A percentile compares a stretch with the other conserved stretches of the same genome.
Evolutionary conservation across 352 stramenopile species (phyloP).

Genomic region (Phytopythium litorale): DNA sequence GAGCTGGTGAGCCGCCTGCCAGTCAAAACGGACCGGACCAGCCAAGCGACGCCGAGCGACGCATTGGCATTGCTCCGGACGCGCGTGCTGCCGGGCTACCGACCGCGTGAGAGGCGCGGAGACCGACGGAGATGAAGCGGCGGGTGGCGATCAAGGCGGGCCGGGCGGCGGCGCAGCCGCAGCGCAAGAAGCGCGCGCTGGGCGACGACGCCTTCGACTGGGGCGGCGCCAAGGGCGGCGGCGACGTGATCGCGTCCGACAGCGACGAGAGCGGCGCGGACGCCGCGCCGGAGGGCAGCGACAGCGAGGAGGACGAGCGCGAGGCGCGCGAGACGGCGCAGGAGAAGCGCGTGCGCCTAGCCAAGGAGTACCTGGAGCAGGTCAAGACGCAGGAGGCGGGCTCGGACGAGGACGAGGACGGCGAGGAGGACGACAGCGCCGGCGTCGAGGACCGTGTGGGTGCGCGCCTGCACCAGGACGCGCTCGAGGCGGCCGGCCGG

Average conservation of each 20-base stretch:
- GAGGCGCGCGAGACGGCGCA: slow-evolving; percentile 79
- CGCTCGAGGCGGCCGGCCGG: slow-evolving; percentile 83
- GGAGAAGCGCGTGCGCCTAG: slow-evolving; percentile 86
- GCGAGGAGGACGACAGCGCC: slow-evolving; percentile 33
- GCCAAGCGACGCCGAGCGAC: not conserved
- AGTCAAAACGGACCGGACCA: slow-evolving; percentile 18
- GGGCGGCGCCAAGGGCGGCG: slow-evolving; percentile 36
- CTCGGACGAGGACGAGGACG: slow-evolving; percentile 38
- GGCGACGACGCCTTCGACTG: slow-evolving; percentile 80
- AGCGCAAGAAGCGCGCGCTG: slow-evolving; percentile 67
- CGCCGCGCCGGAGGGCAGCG: slow-evolving; percentile 10
- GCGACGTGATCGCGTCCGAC: slow-evolving; percentile 71
- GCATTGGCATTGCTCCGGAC: not conserved
- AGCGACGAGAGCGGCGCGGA: slow-evolving; percentile 35
- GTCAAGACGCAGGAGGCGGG: slow-evolving; percentile 67
- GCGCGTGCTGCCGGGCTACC: too few species aligned
- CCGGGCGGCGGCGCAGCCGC: slow-evolving; percentile 30
- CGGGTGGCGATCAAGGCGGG: slow-evolving; percentile 3
- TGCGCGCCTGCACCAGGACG: slow-evolving; percentile 78
- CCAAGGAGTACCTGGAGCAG: slow-evolving; percentile 87
- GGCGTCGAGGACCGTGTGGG: slow-evolving; percentile 72
- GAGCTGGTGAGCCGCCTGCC: slow-evolving; percentile 5
- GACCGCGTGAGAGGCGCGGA: not conserved
- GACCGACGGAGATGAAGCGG: slow-evolving; percentile 48
- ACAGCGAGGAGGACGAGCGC: slow-evolving; percentile 51